Base-by-base conservation (phyloP, 2,329 filamentous ascomycete species). In the Aspergillus persii region DNA sequence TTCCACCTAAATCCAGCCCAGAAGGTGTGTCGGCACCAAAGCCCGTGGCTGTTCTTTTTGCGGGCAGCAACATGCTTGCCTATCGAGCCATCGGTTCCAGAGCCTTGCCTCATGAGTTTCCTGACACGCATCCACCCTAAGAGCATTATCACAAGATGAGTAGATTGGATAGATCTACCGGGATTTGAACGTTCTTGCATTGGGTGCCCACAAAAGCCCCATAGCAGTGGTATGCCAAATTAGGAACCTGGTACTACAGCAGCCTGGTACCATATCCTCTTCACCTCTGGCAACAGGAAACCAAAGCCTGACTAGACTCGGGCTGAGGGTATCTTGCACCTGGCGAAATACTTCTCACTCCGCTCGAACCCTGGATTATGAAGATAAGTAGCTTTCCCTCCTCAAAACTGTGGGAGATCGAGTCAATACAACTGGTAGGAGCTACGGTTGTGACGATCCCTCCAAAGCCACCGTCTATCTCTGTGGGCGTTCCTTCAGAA, bases 101-200 rank as follows among this genome's bases (percentile, higher is more conserved):
- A 57, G 27, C 23, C 11, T 15, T 50, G 56, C 23, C 52, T 57
- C 29, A 29, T 2, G 41, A 11, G 53, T 8, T 55, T 59, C 15
- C 27, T 61, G 8, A 41, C 54, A n/a, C 31, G 56, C 15, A 50
- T 59, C 56, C 47, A 56, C 7, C 18, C 50, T 9, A 54, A 54
- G 23, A 50, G 56, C n/a, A 47, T 61, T n/a, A 50, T 61, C 11
- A 48, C 50, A 8, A 30, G 41, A 1, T 36, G 39, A 18, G 36
- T n/a, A 4, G 4, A 3, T 41, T 12, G 18, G 50, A 29, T 3
- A 46, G 53, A 29, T 44, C 44, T 29, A 18, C 39, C 9, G 15
- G 2, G 30, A 44, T 53, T 18, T 23, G 9, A n/a, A 31, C n/a
- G 11, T 58, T 58, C 27, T 30, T 12, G 36, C 12, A n/a, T 41